A percentile compares a stretch with the other conserved stretches of the same genome.
Evolutionary conservation across 371 early-diverging fungal species (phyloP).

Genomic region (Saksenaea vasiformis): DNA sequence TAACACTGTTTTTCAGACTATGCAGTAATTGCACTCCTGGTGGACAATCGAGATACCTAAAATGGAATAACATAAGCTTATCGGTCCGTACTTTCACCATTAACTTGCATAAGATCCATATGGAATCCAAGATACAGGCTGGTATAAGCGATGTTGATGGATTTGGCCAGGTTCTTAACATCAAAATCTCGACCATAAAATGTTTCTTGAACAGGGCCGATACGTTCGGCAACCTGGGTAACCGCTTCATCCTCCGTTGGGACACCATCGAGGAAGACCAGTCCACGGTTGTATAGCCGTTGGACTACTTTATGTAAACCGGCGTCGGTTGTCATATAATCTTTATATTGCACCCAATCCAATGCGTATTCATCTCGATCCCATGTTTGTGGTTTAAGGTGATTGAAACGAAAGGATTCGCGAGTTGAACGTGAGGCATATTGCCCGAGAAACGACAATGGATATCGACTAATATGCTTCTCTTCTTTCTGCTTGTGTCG

Average conservation of each 20-base stretch:
- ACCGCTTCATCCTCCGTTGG: slow-evolving; percentile 61
- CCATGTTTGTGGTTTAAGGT: slow-evolving; percentile 52
- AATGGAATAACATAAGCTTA: not conserved
- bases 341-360: slow-evolving; percentile 62
- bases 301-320: slow-evolving; percentile 59
- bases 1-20: slow-evolving; percentile 76
- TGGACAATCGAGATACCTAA: slow-evolving; percentile 71
- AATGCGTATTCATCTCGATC: slow-evolving; percentile 43
- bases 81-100: not conserved
- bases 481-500: slow-evolving; percentile 27
- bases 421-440: slow-evolving; percentile 32
- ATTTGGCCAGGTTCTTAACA: slow-evolving; percentile 77
- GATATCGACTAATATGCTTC: slow-evolving; percentile 46
- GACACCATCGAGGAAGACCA: slow-evolving; percentile 73
- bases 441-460: slow-evolving; percentile 37
- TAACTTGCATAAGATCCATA: slow-evolving; percentile 87
- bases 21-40: slow-evolving; percentile 88
- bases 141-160: slow-evolving; percentile 91
- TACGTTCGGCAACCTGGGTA: slow-evolving; percentile 63
- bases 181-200: slow-evolving; percentile 88
- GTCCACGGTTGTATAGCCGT: slow-evolving; percentile 69
- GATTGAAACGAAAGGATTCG: slow-evolving; percentile 39
- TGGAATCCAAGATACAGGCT: slow-evolving; percentile 82
- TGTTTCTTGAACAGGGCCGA: slow-evolving; percentile 78
- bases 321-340: slow-evolving; percentile 62